Evolutionary conservation across 495 filamentous ascomycete species (phyloP).

Genomic region (Penicillium roqueforti): DNA sequence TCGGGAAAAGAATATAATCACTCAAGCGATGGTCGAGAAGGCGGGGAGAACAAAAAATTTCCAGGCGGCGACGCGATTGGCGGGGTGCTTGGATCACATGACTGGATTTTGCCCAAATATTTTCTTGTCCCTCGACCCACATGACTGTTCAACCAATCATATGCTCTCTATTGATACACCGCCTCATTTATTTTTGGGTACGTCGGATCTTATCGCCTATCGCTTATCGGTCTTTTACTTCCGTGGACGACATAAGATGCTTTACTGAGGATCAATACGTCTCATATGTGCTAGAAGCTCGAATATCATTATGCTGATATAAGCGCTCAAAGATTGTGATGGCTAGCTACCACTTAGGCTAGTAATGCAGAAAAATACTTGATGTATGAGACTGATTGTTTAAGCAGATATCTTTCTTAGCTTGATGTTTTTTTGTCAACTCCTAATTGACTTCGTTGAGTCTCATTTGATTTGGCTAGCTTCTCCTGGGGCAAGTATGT

Average conservation of each 20-base stretch:
- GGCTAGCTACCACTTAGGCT: not conserved
- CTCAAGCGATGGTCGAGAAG: slow-evolving; percentile 1
- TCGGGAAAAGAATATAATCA: slow-evolving; percentile 1
- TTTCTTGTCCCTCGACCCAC: not conserved
- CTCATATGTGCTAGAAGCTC: not conserved
- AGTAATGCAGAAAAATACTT: not conserved
- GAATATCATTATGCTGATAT: not conserved
- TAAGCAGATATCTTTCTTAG: not conserved
- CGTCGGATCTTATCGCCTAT: not conserved
- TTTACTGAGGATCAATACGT: not conserved
- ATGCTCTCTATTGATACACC: fast-evolving
- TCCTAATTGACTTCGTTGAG: not conserved
- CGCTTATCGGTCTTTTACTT: not conserved
- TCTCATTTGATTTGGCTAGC: not conserved
- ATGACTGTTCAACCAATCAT: not conserved
- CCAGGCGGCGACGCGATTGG: slow-evolving; percentile 3
- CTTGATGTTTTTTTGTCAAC: not conserved
- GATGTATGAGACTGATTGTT: not conserved
- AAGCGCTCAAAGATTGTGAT: not conserved
- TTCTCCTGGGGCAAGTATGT: not conserved
- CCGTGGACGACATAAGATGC: not conserved
- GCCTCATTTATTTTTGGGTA: not conserved
- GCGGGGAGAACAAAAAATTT: slow-evolving; percentile 14
- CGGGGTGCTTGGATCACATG: slow-evolving; percentile 1
- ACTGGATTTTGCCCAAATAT: not conserved